Percentiles rank a stretch among this genome's conserved stretches.
Conservation (phyloP, 1,284 basidiomycete genomes). For the Gymnopus androsaceus region DNA sequence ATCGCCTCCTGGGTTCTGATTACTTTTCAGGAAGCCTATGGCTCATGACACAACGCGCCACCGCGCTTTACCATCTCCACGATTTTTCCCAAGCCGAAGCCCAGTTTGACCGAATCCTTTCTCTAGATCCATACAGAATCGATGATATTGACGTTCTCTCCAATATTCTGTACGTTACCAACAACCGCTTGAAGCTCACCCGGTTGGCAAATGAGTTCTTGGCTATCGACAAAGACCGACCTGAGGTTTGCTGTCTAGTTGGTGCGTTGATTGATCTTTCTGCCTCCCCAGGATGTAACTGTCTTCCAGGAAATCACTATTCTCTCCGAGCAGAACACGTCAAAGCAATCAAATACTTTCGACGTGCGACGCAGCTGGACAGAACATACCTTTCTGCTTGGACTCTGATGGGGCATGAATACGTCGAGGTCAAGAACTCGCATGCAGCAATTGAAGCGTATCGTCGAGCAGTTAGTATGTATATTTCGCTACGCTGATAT, state of each 20-base stretch:
- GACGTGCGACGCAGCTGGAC: constrained; percentile 91
- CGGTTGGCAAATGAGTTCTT: constrained; percentile 92
- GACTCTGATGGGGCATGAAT: constrained; percentile 99
- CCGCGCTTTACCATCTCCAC: constrained; percentile 88
- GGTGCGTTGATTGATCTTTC: constrained; percentile 53
- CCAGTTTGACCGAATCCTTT: constrained; percentile 82
- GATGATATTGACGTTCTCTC: constrained; percentile 97
- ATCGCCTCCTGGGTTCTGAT: constrained; percentile 68
- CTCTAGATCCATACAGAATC: constrained; percentile 84
- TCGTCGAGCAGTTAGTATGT: constrained; percentile 73
- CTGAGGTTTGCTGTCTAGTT: constrained; percentile 93
- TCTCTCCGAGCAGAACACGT: constrained; percentile 92
- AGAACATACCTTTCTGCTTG: constrained; percentile 94
- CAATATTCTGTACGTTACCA: constrained; percentile 95
- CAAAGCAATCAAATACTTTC: constrained; percentile 95
- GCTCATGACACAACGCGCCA: constrained; percentile 83
- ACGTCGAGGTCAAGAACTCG: constrained; percentile 98
- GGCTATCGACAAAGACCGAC: constrained; percentile 84
- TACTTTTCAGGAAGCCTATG: constrained; percentile 86
- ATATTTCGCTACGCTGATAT: neutral
- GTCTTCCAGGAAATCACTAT: constrained; percentile 86
- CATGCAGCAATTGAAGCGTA: constrained; percentile 99
- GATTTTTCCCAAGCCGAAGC: constrained; percentile 84
- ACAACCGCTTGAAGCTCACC: constrained; percentile 86
- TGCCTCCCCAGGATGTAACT: neutral